Evolutionary conservation across 805 yeast species (phyloP), one percentile per base, ranked within the genome.

Genomic region (Schwanniomyces occidentalis): DNA sequence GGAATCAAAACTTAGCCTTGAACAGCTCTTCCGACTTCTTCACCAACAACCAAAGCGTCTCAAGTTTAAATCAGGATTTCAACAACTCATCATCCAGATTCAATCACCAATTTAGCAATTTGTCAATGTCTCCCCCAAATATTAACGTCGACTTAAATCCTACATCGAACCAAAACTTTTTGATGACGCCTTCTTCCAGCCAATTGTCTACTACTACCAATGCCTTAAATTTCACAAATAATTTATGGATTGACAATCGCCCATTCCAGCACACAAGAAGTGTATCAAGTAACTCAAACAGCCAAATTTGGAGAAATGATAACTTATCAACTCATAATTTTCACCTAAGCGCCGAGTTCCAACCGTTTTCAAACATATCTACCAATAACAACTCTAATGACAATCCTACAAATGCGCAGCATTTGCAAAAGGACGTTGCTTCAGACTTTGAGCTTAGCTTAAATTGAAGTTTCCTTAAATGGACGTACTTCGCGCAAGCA

Each of bases 231-330:
- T 30, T 34, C 24, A 20, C 27, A 7, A 34, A 34, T 29, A 42
- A 35, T 33, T 29, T 41, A 15, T 40, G 41, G 30, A 36, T 33
- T 23, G 42, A 45, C 28, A 31, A 30, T 30, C 12, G 8, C 18
- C 18, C 37, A 7, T 35, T 30, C 19, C 42, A 42, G 16, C 54
- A 51, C 36, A 42, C 42, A 7, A 40, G 61, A 12, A 42, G 35
- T 15, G 41, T 44, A 9, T 44, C 50, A 9, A 34, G 35, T 5
- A 28, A 30, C 10, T 28, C 40, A 14, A 41, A 39, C 24, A 37
- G 42, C 12, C 51, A 46, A 34, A 44, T 54, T 19, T 54, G 60
- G 60, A 36, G 58, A 21, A 49, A 50, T 27, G 54, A 47, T 24
- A 34, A 24, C 12, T 30, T 35, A 22, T 16, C 40, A 8, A 33